Evolutionary conservation across 805 yeast genomes (phyloP).

Genomic region (Cyberlindnera meyerae): DNA sequence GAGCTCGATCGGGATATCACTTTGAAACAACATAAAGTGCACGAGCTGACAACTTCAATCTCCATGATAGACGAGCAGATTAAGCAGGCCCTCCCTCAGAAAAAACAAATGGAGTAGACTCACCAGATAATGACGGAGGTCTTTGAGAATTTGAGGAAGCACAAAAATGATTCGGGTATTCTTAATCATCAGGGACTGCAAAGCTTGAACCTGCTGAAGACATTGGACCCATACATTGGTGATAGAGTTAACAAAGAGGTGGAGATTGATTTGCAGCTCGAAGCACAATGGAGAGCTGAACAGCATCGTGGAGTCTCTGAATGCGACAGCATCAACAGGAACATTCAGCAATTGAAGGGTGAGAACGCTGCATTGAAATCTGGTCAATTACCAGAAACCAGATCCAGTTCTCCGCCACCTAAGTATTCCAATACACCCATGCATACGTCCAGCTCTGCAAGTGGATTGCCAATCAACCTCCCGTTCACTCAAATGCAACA

Average conservation of each 20-base stretch:
- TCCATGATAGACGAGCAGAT: slow-evolving; percentile 19
- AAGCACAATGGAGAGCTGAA: slow-evolving; percentile 36
- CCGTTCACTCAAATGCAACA: too few relatives aligned
- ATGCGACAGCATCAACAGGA: slow-evolving; percentile 21
- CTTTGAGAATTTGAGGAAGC: slow-evolving; percentile 13
- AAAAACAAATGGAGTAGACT: slow-evolving; percentile 19
- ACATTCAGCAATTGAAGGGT: slow-evolving; percentile 12
- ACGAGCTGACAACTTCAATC: slow-evolving; percentile 10
- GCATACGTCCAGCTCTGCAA: not conserved
- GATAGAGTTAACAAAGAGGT: slow-evolving; percentile 25
- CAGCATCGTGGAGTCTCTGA: slow-evolving; percentile 33
- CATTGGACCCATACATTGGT: slow-evolving; percentile 13
- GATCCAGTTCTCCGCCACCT: not conserved
- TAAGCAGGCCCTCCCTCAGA: slow-evolving; percentile 11
- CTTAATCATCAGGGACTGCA: slow-evolving; percentile 22
- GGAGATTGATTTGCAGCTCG: slow-evolving; percentile 30
- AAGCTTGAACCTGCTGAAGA: slow-evolving; percentile 16
- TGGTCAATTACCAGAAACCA: slow-evolving; percentile 2
- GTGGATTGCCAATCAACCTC: not conserved
- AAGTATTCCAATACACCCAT: slow-evolving; percentile 1
- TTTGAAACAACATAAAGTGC: slow-evolving; percentile 8
- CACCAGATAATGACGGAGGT: slow-evolving; percentile 13
- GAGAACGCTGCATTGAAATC: slow-evolving; percentile 16
- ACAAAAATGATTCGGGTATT: slow-evolving; percentile 21
- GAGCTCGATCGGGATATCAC: slow-evolving; percentile 18